Evolutionary conservation across 2,329 filamentous ascomycete species (phyloP).

Genomic region (Aspergillus texensis): DNA sequence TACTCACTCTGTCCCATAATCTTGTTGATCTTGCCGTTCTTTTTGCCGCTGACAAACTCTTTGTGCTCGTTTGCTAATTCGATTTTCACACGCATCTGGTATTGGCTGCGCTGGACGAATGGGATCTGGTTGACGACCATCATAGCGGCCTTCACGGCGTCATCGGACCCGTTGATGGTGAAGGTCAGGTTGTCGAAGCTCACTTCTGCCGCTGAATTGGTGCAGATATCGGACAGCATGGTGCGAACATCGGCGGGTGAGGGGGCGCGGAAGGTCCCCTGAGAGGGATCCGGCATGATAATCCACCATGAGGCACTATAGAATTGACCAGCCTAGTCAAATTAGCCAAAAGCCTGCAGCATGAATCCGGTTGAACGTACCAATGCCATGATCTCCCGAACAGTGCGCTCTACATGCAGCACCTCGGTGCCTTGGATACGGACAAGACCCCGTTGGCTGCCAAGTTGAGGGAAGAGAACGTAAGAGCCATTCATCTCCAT

Average conservation of each 20-base stretch:
- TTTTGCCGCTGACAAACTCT: constrained; percentile 98
- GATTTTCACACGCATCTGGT: constrained; percentile 96
- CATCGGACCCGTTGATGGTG: constrained; percentile 91
- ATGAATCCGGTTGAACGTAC: constrained; percentile 54
- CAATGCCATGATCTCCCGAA: constrained; percentile 92
- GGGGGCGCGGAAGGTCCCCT: constrained; percentile 61
- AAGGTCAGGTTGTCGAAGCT: constrained; percentile 94
- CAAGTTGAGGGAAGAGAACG: constrained; percentile 86
- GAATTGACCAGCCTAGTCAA: constrained; percentile 80
- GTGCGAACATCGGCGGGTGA: constrained; percentile 72
- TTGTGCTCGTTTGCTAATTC: constrained; percentile 99
- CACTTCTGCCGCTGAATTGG: constrained; percentile 92
- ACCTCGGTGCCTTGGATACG: constrained; percentile 93
- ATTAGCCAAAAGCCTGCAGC: constrained; percentile 4
- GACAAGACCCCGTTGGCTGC: constrained; percentile 79
- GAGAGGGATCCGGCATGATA: constrained; percentile 70
- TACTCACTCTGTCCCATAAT: constrained; percentile 95
- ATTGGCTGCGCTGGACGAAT: constrained; percentile 82
- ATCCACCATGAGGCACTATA: constrained; percentile 98
- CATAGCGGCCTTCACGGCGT: constrained; percentile 93
- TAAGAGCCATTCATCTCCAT: constrained; percentile 96
- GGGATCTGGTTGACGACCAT: constrained; percentile 89
- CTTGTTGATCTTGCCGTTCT: constrained; percentile 99
- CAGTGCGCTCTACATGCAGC: constrained; percentile 89
- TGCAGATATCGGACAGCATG: constrained; percentile 95